Evolutionary conservation across 1,284 basidiomycete genomes (phyloP), one percentile per base, ranked within the genome.

Genomic region (Fomitiporia mediterranea): DNA sequence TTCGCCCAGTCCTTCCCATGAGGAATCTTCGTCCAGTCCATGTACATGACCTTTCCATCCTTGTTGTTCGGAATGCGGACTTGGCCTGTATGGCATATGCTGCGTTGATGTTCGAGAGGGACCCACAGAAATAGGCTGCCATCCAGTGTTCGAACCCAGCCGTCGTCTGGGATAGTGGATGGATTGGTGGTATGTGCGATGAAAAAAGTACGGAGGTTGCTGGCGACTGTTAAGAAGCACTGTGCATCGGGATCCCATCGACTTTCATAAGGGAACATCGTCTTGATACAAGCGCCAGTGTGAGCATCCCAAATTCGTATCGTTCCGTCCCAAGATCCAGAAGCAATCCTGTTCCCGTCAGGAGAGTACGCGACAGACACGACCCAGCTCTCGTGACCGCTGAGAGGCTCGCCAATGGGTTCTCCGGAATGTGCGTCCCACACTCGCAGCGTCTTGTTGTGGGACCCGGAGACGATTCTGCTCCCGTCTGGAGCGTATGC

Each of bases 401-500:
- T n/a, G 9, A 58, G 35, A 17, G 40, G 25, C 13, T 43, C 39
- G 13, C 51, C 30, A 7, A 34, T 38, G 13, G 38, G 15, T 27
- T 3, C 17, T 4, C 35, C 42, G 5, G 43, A 48, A 9, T 43
- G 19, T 5, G 28, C 56, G 62, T 88, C 83, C 94, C 94, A 96
- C 0, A 97, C 82, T 6, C 93, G 78, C 6, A 98, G 91, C 0
- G 90, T 94, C n/a, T 91, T 94, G 65, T 97, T 94, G 64, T 97
- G 74, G 39, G 89, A 91, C 2, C 95, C 96, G 4, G 91, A 92
- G 0, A 89, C 93, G 30, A 98, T 81, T 21, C 83, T 76, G 23
- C 83, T 73, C 1, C 96, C 95, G 66, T 98, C 93, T 62, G 94
- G 25, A 1, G 56, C 53, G 35, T 53, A 98, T 0, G 93, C 93